Conservation (phyloP, 2,329 filamentous ascomycete species). For the Ceratocystis lukuohia region DNA sequence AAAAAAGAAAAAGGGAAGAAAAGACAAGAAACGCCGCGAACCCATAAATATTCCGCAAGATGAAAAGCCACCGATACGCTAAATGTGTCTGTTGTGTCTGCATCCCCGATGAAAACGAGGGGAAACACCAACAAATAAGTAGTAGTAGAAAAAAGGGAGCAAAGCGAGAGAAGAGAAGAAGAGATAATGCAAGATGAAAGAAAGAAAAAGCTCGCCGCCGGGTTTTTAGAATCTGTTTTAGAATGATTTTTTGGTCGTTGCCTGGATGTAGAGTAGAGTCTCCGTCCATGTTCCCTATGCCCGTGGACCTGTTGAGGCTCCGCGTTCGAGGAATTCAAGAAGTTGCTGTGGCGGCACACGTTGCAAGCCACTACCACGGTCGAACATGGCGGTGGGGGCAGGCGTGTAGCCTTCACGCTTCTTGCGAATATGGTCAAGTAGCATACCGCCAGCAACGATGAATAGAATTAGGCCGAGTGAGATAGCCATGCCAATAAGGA, state of each 20-base stretch:
- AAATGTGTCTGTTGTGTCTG: conserved; percentile 1
- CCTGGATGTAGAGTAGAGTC: neutral
- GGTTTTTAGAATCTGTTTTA: conserved; percentile 5
- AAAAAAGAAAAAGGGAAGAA: conserved; percentile 18
- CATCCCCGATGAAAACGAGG: conserved; percentile 5
- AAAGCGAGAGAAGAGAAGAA: neutral
- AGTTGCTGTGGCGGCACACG: conserved; percentile 49
- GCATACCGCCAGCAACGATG: conserved; percentile 59
- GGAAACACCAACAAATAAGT: conserved; percentile 6
- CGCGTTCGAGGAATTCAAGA: conserved; percentile 39
- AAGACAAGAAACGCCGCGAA: conserved; percentile 11
- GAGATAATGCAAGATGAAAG: neutral
- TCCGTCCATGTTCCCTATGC: neutral
- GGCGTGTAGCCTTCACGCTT: conserved; percentile 67
- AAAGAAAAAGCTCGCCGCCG: neutral
- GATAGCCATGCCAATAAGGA: conserved; percentile 69
- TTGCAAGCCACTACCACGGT: conserved; percentile 44
- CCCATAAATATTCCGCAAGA: conserved; percentile 1
- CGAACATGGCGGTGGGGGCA: conserved; percentile 55
- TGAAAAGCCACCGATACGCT: conserved; percentile 7
- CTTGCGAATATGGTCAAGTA: conserved; percentile 63
- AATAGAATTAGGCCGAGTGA: conserved; percentile 65
- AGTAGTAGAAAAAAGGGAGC: neutral
- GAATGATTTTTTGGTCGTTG: neutral
- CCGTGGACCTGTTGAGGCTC: conserved; percentile 38